Evolutionary conservation across 441 rosid species (phyloP).

Genomic region (Pelargonium exstipulatum): DNA sequence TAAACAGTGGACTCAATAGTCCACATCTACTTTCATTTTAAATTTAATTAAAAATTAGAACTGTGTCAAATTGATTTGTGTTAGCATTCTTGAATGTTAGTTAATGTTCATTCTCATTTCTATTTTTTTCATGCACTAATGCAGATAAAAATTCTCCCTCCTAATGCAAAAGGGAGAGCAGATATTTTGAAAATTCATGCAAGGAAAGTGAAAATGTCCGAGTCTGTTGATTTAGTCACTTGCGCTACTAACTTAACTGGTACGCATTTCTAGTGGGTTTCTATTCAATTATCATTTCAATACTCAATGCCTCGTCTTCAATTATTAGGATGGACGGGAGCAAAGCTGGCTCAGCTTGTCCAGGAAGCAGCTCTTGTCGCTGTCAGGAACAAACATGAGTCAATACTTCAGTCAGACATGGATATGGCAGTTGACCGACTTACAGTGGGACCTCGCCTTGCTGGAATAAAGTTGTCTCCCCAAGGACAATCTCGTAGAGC

Average conservation of each 20-base stretch:
- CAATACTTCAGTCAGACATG: conserved; percentile 77
- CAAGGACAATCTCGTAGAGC: conserved; percentile 92
- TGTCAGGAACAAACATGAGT: conserved; percentile 65
- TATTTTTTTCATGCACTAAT: conserved; percentile 15
- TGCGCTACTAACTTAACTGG: conserved; percentile 88
- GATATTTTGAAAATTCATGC: conserved; percentile 84
- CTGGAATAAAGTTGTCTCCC: conserved; percentile 69
- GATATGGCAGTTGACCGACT: conserved; percentile 90
- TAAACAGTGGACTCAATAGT: too few species aligned
- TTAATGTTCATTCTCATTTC: neutral
- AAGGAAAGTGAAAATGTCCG: conserved; percentile 88
- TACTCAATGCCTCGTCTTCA: conserved; percentile 16
- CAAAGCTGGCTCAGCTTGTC: conserved; percentile 80
- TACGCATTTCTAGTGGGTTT: conserved; percentile 29
- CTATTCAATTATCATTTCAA: conserved; percentile 2
- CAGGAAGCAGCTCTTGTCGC: conserved; percentile 97
- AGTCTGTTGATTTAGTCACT: conserved; percentile 68
- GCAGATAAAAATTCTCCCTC: conserved; percentile 85
- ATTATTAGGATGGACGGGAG: conserved; percentile 83
- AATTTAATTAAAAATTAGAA: too few species aligned
- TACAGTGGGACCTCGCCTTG: conserved; percentile 81
- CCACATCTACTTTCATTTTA: too few species aligned
- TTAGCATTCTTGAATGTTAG: conserved; percentile 8
- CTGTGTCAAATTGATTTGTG: neutral
- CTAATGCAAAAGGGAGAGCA: conserved; percentile 80